Conservation (phyloP, 2,329 filamentous ascomycete genomes). For the Stachybotrys echinatus region DNA sequence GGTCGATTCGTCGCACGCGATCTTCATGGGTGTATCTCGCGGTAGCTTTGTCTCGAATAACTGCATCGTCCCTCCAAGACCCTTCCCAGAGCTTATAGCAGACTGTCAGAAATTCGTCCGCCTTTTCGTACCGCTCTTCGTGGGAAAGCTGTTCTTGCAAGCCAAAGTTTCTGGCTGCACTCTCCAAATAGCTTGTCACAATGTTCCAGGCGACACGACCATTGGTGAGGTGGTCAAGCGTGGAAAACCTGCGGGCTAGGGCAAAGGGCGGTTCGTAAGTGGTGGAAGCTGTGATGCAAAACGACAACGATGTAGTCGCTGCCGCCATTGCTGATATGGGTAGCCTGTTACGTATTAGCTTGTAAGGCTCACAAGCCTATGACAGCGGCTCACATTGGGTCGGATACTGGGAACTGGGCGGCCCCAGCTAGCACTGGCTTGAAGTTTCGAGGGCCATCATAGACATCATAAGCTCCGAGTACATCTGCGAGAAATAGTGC, state of each 20-base stretch:
- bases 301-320: constrained; percentile 35
- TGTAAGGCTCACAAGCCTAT: not conserved
- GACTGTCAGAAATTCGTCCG: constrained; percentile 41
- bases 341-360: not conserved
- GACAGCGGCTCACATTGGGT: constrained; percentile 19
- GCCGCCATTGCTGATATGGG: constrained; percentile 39
- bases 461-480: constrained; percentile 33
- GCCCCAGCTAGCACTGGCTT: constrained; percentile 22
- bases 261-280: constrained; percentile 28
- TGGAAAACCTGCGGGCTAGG: constrained; percentile 25
- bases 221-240: constrained; percentile 28
- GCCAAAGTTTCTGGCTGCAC: constrained; percentile 41
- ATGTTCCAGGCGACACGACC: constrained; percentile 42
- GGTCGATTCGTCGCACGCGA: constrained; percentile 29
- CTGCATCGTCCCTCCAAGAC: constrained; percentile 37
- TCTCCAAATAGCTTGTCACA: constrained; percentile 42
- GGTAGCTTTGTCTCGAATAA: constrained; percentile 15
- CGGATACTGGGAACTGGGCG: constrained; percentile 37
- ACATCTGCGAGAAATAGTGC: constrained; percentile 46
- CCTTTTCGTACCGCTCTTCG: constrained; percentile 41
- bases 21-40: constrained; percentile 25
- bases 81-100: constrained; percentile 46
- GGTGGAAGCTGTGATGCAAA: constrained; percentile 28
- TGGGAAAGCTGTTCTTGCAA: constrained; percentile 37
- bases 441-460: constrained; percentile 10